Base-by-base conservation (phyloP, 2,329 filamentous ascomycete genomes). In the Emmonsiellopsis sp. region DNA sequence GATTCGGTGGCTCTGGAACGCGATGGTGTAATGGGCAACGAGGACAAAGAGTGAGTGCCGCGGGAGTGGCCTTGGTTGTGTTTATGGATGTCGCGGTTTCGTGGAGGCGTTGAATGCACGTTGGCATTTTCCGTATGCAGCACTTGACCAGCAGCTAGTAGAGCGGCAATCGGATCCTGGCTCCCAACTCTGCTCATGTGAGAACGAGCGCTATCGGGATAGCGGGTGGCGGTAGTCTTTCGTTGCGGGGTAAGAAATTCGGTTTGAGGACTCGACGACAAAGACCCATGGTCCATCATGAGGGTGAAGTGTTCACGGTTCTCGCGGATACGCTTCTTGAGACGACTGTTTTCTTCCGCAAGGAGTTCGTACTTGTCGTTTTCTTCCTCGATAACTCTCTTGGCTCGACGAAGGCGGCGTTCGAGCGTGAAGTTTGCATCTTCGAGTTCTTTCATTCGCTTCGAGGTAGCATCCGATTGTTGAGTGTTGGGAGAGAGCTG, bases 291-390 rank as follows among this genome's bases (percentile, higher is more conserved):
- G 61, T 87, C 86, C 63, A 87, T 85, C 48, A 95, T 80, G 64
- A 80, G 79, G 55, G 88, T 87, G 62, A 95, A 84, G 64, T 95
- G 90, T 65, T 94, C 87, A 57, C 92, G 79, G 65, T 95, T 95
- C 67, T 95, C 89, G 42, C 87, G 83, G 58, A 97, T 95, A 16
- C 92, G 85, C 57, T 84, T 87, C 55, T 91, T 81, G 50, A 96
- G 77, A 67, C 88, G 79, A 40, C 83, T 78, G 53, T 89, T 87
- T 64, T 93, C 86, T 62, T 95, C 89, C 2, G 76, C 69, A n/a
- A 95, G 73, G 51, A 76, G 76, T 6, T 81, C 77, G 15, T 86
- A 81, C 63, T 89, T 84, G 58, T 87, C 85, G 55, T 89, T 86
- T 61, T 90, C 86, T 58, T 87, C 81, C 62, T 87, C 82, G 51